Base-by-base conservation (phyloP, 2,329 filamentous ascomycete species). In the Phialemoniopsis sp. region DNA sequence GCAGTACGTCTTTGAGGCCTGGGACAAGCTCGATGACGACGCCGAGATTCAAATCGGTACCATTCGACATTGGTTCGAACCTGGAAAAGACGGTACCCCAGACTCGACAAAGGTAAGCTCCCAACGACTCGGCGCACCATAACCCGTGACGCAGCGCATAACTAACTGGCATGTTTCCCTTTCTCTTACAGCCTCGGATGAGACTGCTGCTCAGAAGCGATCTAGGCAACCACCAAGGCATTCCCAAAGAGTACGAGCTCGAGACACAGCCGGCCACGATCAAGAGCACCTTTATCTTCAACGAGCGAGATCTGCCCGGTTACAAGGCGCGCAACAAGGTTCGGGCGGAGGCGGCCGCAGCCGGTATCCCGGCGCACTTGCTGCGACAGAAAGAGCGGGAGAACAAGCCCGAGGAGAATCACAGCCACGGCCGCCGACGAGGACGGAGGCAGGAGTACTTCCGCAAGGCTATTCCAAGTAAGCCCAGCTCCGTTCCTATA, bases 211-310 rank as follows among this genome's bases (percentile, higher is more conserved):
- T 95, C 32, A 70, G 74, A 52, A 72, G 73, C 16, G 73, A 80
- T 37, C 70, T 84, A 37, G 69, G 77, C 8, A 73, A 80, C 46
- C 89, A 95, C 57, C 76, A 84, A 50, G 67, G 74, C 5, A 72
- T 96, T n/a, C 89, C 90, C 10, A 88, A 88, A 55, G 89, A 95
- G 55, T 98, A 96, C 64, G 78, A 88, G 49, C 68, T 97, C 42
- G 82, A 89, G 34, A 30, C 37, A 7, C 44, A 47, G 38, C 70
- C 73, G 36, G 55, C 61, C 39, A 59, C 77, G n/a, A 80, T 91
- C 28, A 80, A 79, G 54, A 96, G 95, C 62, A 93, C 89, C 15
- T 95, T 86, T 58, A 72, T 97, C 41, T 98, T 98, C 57, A 89
- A 86, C 31, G 93, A 98, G 64, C 89, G 95, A 59, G 89, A 97